phyloP scores from a whole-genome alignment of 148 eudicot species.

The Rhododendron molle region DNA sequence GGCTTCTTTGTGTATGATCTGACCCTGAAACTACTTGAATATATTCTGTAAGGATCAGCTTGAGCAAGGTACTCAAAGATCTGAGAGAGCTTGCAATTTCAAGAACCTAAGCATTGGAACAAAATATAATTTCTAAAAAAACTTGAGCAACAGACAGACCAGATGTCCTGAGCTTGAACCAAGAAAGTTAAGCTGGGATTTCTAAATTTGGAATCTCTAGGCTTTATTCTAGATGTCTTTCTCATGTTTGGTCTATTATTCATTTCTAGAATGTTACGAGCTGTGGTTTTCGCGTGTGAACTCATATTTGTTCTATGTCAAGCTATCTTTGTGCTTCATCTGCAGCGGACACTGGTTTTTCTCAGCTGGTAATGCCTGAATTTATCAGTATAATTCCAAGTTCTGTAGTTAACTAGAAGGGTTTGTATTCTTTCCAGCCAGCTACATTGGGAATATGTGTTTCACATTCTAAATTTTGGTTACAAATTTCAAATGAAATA shows the following conservation, averaged over 20 bases:
- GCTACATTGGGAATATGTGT: neutral
- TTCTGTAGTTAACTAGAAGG: neutral
- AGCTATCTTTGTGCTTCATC: neutral
- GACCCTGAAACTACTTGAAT: neutral
- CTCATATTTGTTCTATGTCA: neutral
- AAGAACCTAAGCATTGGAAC: neutral
- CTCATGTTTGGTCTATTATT: neutral
- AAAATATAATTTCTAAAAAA: neutral
- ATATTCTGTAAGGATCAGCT: neutral
- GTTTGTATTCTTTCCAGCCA: neutral
- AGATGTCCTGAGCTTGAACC: neutral
- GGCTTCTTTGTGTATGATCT: neutral
- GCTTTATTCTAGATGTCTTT: neutral
- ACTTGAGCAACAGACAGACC: neutral
- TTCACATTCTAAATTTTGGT: constrained; percentile 7
- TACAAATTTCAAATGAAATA: constrained; percentile 16
- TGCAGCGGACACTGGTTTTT: neutral
- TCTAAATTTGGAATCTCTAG: neutral
- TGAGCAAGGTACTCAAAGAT: constrained; percentile 1
- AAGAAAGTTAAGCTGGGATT: neutral
- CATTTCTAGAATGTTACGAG: neutral
- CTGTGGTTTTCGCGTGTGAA: neutral
- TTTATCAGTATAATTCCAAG: neutral
- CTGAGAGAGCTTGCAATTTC: neutral
- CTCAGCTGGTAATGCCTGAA: constrained; percentile 1